Evolutionary conservation across 140 eudicot genomes (phyloP).

Genomic region (Oenanthe javanica): DNA sequence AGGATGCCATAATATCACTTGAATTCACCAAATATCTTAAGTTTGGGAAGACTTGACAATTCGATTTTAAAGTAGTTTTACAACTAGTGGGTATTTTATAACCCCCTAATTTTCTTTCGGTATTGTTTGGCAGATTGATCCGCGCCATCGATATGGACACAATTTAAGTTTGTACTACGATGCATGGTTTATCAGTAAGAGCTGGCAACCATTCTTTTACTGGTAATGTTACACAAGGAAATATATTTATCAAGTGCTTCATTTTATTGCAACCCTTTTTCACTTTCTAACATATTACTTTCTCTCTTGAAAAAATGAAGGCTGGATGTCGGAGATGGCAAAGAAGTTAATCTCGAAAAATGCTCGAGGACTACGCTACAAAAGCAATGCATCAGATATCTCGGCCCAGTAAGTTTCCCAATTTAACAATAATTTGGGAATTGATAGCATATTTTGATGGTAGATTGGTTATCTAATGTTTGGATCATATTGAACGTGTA

Average conservation of each 20-base stretch:
- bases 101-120: neutral
- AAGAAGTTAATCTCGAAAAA: slow-evolving; percentile 44
- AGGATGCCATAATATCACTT: neutral
- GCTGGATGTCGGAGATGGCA: slow-evolving; percentile 82
- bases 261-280: neutral
- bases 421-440: neutral
- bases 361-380: slow-evolving; percentile 53
- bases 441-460: neutral
- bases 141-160: slow-evolving; percentile 78
- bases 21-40: neutral
- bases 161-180: slow-evolving; percentile 55
- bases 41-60: neutral
- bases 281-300: neutral
- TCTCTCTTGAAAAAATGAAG: slow-evolving; percentile 18
- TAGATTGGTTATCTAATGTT: neutral
- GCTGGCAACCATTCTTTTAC: slow-evolving; percentile 77
- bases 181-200: slow-evolving; percentile 56
- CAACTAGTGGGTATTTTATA: neutral
- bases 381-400: slow-evolving; percentile 65
- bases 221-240: slow-evolving; percentile 31
- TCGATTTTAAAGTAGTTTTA: neutral
- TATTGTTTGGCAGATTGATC: slow-evolving; percentile 46
- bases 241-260: neutral
- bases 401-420: slow-evolving; percentile 52
- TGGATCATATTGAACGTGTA: slow-evolving; percentile 4